Base-by-base conservation (phyloP, 106 monocot genomes). In the Platanthera zijinensis region DNA sequence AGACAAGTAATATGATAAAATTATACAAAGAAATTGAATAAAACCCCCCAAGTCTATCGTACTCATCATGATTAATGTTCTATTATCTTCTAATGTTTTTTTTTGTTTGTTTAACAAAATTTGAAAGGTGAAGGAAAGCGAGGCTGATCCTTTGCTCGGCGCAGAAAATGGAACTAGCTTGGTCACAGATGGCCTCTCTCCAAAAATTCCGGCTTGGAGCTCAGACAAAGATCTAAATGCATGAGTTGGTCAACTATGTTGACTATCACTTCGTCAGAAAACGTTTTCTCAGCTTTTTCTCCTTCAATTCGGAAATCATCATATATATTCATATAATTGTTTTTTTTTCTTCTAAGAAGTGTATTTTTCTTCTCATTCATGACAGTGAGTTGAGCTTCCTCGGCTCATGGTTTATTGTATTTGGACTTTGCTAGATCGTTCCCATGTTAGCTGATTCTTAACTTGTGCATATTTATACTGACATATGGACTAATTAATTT, bases 191-290 rank as follows among this genome's bases (percentile, higher is more conserved):
- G 74, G 25, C 52, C 69, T 57, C 32, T 11, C 39, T 22, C 32
- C 67, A 12, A 67, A 80, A 75, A 57, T 32, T 32, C 82, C 67
- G 50, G 61, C 56, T 50, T 88, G 82, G 84, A 82, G 78, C 49
- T 83, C 84, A 48, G 51, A 84, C 75, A 88, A 88, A 81, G 88
- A 88, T 78, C 78, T 85, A 49, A 77, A 73, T 69, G 88, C 85
- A 62, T 88, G 67, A 84, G 59, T 19, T 61, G 39, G 39, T 39
- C 39, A 39, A 39, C 39, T 1, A 39, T 39, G 39, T 39, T 39
- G 39, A 39, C 39, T 39, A 39, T 39, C 39, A 39, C 39, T 39
- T 39, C 39, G 3, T 39, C 39, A 54, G 11, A 10, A 4, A 57
- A 57, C 18, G 17, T 18, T 8, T 61, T 7, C 18, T 19, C 59